Evolutionary conservation across 805 yeast species (phyloP).

Genomic region (Candida ponderosae): DNA sequence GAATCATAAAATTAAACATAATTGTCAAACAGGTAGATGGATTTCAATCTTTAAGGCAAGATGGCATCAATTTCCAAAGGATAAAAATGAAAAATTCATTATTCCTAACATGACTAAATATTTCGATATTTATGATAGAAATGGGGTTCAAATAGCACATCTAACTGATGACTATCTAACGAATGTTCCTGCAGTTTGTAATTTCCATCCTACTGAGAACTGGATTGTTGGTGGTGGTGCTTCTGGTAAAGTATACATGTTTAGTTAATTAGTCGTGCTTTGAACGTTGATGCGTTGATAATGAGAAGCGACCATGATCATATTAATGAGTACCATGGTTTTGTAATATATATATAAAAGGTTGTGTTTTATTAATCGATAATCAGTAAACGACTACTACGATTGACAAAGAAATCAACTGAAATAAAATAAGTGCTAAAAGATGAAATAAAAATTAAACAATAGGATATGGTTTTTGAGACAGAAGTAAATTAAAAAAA

Average conservation of each 20-base stretch:
- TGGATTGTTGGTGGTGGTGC: constrained; percentile 95
- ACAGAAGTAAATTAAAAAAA: too few species aligned
- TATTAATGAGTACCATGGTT: too few species aligned
- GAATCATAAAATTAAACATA: constrained; percentile 61
- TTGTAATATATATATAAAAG: too few species aligned
- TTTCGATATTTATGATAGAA: constrained; percentile 71
- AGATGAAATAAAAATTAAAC: too few species aligned
- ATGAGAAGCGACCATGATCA: too few species aligned
- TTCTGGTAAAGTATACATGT: constrained; percentile 79
- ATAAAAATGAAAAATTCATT: constrained; percentile 72
- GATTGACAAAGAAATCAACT: too few species aligned
- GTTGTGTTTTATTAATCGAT: too few species aligned
- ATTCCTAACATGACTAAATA: constrained; percentile 91
- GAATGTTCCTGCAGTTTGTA: constrained; percentile 88
- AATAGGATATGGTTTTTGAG: too few species aligned
- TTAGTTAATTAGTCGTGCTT: too few species aligned
- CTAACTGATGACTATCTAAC: constrained; percentile 56
- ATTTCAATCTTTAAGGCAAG: constrained; percentile 82
- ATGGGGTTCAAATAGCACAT: constrained; percentile 76
- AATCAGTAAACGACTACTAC: too few species aligned
- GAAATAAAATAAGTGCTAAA: too few species aligned
- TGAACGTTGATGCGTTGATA: too few species aligned
- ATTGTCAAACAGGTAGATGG: constrained; percentile 97
- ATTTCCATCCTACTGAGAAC: constrained; percentile 77
- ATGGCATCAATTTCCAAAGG: constrained; percentile 74